Evolutionary conservation across 441 rosid genomes (phyloP).

Genomic region (Aquilaria agallochum): DNA sequence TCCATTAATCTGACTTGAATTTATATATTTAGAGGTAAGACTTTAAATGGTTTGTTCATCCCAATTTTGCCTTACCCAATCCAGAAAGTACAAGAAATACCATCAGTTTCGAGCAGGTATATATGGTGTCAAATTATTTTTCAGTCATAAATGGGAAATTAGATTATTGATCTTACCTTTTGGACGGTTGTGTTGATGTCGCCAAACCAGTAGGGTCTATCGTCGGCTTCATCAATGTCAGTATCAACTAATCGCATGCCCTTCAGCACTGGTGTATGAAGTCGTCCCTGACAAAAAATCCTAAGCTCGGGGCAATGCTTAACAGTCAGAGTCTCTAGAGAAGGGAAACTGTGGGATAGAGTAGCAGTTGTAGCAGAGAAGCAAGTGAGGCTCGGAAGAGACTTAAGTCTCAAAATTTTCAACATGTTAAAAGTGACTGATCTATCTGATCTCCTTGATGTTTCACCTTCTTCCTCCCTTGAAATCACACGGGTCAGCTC

Average conservation of each 20-base stretch:
- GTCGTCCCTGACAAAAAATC: slow-evolving; percentile 2
- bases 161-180: neutral
- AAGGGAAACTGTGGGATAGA: slow-evolving; percentile 16
- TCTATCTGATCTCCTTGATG: neutral
- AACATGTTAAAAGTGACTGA: slow-evolving; percentile 17
- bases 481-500: neutral
- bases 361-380: slow-evolving; percentile 15
- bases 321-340: slow-evolving; percentile 11
- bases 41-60: too few relatives aligned
- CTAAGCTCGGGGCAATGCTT: slow-evolving; percentile 23
- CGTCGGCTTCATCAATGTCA: neutral
- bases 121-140: too few relatives aligned
- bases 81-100: too few relatives aligned
- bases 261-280: slow-evolving; percentile 1
- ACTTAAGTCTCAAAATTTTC: slow-evolving; percentile 3
- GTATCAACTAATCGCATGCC: neutral
- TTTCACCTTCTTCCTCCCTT: neutral
- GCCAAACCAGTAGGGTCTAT: slow-evolving; percentile 3
- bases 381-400: slow-evolving; percentile 18
- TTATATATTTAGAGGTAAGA: too few relatives aligned
- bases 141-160: too few relatives aligned
- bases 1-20: too few relatives aligned
- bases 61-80: too few relatives aligned
- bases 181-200: slow-evolving; percentile 5
- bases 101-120: too few relatives aligned